A percentile compares a stretch with the other conserved stretches of the same genome.
Evolutionary conservation across 2,329 filamentous ascomycete species (phyloP).

Genomic region (Coniochaeta sp.): DNA sequence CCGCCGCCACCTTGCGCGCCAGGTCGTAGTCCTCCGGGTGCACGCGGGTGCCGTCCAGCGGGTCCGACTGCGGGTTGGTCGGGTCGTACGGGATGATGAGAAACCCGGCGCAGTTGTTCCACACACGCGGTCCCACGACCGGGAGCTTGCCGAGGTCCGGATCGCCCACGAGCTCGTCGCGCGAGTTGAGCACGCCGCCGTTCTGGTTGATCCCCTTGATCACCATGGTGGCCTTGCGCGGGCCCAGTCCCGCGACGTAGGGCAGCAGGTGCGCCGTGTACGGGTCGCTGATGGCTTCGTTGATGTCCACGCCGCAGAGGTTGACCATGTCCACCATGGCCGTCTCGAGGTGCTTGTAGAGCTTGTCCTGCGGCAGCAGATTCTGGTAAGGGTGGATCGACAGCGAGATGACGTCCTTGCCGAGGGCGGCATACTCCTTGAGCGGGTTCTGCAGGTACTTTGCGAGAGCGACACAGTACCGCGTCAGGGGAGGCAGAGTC

Average conservation of each 20-base stretch:
- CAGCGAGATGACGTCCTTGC: constrained; percentile 79
- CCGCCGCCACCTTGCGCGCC: constrained; percentile 95
- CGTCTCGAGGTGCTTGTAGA: constrained; percentile 82
- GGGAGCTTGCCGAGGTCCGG: constrained; percentile 69
- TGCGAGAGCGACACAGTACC: constrained; percentile 85
- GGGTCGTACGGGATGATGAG: constrained; percentile 82
- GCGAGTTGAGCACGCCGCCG: constrained; percentile 74
- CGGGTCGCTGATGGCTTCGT: constrained; percentile 75
- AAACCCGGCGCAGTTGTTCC: constrained; percentile 96
- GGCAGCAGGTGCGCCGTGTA: constrained; percentile 84
- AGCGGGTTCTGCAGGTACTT: constrained; percentile 92
- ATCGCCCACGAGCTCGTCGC: constrained; percentile 84
- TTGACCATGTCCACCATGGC: constrained; percentile 99
- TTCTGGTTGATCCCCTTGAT: constrained; percentile 89
- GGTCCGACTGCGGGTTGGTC: constrained; percentile 77
- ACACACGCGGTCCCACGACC: constrained; percentile 83
- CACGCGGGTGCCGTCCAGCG: constrained; percentile 92
- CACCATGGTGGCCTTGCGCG: constrained; percentile 78
- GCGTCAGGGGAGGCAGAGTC: constrained; percentile 65
- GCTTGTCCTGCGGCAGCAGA: constrained; percentile 78
- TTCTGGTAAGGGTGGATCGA: constrained; percentile 87
- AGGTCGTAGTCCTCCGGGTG: constrained; percentile 98
- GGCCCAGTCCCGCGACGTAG: constrained; percentile 85
- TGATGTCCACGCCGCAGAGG: constrained; percentile 89
- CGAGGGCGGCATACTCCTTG: constrained; percentile 91